Evolutionary conservation across 129 eudicot genomes (phyloP), one percentile per base, ranked within the genome.

Genomic region (Deinandra increscens): DNA sequence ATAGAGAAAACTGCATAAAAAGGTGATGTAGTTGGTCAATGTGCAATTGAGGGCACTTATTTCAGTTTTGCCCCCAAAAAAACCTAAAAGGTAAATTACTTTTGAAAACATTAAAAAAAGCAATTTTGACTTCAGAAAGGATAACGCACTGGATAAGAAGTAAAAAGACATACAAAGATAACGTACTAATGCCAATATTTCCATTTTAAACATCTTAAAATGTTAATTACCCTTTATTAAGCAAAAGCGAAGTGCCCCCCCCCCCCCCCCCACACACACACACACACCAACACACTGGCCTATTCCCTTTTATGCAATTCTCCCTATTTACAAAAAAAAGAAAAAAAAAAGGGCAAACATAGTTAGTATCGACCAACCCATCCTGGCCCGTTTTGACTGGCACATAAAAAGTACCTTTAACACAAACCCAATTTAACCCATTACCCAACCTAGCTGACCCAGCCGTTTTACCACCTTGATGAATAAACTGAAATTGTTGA

Each of bases 291-390:
- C 29, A 31, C 64, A 6, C 13, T 29, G n/a, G 19, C 18, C 64
- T 29, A 51, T 29, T 29, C 64, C 64, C 18, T 29, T 58, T n/a
- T 58, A 58, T 58, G 64, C 64, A 31, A 58, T 58, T 31, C 19
- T 58, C 64, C 39, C 39, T 20, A 20, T 23, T 58, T 26, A 18
- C 41, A 58, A 58, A 58, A 58, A 9, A 19, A 26, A 58, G 6
- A 58, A 58, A 58, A 58, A 9, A 19, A 26, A 58, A 13, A 11
- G 64, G 64, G 31, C 19, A 58, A 29, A 29, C 10, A 55, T 15
- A 9, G 19, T 6, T 2, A 5, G 10, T 29, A 4, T 9, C 14
- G 60, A 58, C 41, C 41, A 6, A 58, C 64, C 64, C 1, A 29
- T 6, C 41, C 41, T 58, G 39, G 19, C 59, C 20, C 14, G 31